Percentiles rank a stretch among this genome's conserved stretches.
Conservation (phyloP, 1,139 yeast genomes). For the Kodamaea anthophila region DNA sequence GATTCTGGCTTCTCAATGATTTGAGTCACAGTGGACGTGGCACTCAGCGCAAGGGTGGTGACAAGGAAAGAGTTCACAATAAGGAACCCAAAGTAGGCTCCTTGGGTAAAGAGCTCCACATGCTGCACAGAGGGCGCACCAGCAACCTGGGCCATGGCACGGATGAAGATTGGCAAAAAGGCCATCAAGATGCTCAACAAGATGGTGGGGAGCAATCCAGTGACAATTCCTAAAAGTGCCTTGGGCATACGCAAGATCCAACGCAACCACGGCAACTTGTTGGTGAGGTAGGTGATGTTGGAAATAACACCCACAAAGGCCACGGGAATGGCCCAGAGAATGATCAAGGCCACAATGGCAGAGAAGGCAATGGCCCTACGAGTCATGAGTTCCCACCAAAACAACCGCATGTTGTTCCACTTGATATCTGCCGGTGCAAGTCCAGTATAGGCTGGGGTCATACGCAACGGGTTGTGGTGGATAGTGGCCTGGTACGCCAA, state of each 20-base stretch:
- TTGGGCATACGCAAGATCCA: slow-evolving; percentile 69
- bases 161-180: slow-evolving; percentile 65
- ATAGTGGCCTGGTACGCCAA: slow-evolving; percentile 56
- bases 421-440: slow-evolving; percentile 55
- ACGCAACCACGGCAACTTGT: slow-evolving; percentile 59
- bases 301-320: slow-evolving; percentile 94
- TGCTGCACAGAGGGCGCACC: slow-evolving; percentile 63
- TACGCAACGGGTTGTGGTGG: slow-evolving; percentile 49
- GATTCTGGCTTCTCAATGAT: slow-evolving; percentile 58
- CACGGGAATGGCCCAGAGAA: slow-evolving; percentile 93
- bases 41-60: slow-evolving; percentile 66
- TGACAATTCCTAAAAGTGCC: slow-evolving; percentile 67
- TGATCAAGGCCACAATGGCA: slow-evolving; percentile 52
- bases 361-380: slow-evolving; percentile 55
- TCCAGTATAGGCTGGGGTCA: slow-evolving; percentile 47
- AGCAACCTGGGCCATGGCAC: slow-evolving; percentile 56
- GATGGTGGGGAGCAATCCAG: slow-evolving; percentile 82
- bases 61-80: slow-evolving; percentile 67
- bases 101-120: slow-evolving; percentile 69
- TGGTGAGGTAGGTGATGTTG: slow-evolving; percentile 66
- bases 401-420: slow-evolving; percentile 68
- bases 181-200: slow-evolving; percentile 79
- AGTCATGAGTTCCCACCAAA: slow-evolving; percentile 76
- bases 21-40: slow-evolving; percentile 64
- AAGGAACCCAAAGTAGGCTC: slow-evolving; percentile 65